These are phyloP conservation scores for Fusarium devonianum DNA, from an alignment of 2,329 filamentous ascomycete genomes.

Conservation along the genomic window DNA sequence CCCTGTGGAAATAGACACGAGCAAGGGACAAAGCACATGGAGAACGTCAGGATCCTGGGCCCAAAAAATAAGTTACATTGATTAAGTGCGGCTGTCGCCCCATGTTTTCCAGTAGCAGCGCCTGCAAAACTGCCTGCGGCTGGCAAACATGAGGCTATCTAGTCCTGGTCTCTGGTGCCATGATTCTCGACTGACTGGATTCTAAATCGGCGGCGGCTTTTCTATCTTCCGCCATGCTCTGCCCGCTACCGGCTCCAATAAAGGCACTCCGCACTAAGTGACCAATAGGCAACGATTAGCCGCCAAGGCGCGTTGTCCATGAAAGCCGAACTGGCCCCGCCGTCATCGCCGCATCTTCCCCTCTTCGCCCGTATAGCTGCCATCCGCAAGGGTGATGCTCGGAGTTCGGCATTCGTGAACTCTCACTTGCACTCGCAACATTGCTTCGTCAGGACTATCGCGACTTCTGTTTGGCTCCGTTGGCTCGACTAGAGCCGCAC, in stretches of 20 bases:
- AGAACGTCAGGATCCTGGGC: not conserved
- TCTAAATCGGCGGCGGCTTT: too few relatives aligned
- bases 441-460: slow-evolving; percentile 30
- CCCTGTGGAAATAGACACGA: not conserved
- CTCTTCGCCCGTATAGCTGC: slow-evolving; percentile 34
- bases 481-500: slow-evolving; percentile 28
- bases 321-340: slow-evolving; percentile 40
- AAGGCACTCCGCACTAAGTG: slow-evolving; percentile 10
- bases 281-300: slow-evolving; percentile 24
- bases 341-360: slow-evolving; percentile 35
- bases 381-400: slow-evolving; percentile 40
- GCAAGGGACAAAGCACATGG: not conserved
- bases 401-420: slow-evolving; percentile 49
- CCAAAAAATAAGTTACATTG: not conserved
- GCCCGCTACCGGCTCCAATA: too few relatives aligned
- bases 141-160: not conserved
- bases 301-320: slow-evolving; percentile 16
- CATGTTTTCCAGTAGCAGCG: not conserved
- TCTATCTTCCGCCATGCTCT: too few relatives aligned
- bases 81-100: not conserved
- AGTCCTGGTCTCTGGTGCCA: not conserved
- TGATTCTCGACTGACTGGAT: not conserved
- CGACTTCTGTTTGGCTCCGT: slow-evolving; percentile 38
- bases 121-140: slow-evolving; percentile 1
- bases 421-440: slow-evolving; percentile 40